phyloP scores from a whole-genome alignment of 108 stramenopile genomes.

The Cylindrotheca fusiformis region DNA sequence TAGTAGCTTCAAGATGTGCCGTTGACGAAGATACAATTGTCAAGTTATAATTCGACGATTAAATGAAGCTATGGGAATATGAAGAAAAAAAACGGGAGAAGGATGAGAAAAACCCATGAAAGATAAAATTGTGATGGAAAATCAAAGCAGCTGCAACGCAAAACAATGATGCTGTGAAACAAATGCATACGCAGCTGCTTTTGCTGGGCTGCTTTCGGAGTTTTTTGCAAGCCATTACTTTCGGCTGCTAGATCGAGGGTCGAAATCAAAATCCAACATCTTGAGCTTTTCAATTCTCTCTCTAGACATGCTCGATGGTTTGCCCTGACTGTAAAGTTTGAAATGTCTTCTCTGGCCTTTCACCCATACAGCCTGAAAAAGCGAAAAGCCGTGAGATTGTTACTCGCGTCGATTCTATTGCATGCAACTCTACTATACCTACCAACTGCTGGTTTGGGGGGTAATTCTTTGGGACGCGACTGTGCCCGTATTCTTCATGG shows the following conservation, averaged over 20 bases:
- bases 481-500: conserved; percentile 22
- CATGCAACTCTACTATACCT: background rate
- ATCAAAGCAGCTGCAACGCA: too few relatives aligned
- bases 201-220: too few relatives aligned
- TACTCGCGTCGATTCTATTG: background rate
- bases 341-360: conserved; percentile 48
- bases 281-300: conserved; percentile 48
- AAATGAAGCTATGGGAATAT: too few relatives aligned
- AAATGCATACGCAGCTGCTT: too few relatives aligned
- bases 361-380: conserved; percentile 32
- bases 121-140: too few relatives aligned
- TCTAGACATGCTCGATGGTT: conserved; percentile 38
- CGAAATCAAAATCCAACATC: conserved; percentile 37
- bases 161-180: too few relatives aligned
- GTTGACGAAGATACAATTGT: too few relatives aligned
- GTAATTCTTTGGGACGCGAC: conserved; percentile 1
- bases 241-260: background rate
- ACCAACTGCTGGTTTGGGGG: background rate
- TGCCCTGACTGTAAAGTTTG: conserved; percentile 38
- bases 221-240: too few relatives aligned
- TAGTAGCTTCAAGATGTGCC: too few relatives aligned
- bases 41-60: too few relatives aligned
- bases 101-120: too few relatives aligned
- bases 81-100: too few relatives aligned
- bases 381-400: background rate